Conservation (phyloP, 495 filamentous ascomycete species). For the Lophiotrema nucula region DNA sequence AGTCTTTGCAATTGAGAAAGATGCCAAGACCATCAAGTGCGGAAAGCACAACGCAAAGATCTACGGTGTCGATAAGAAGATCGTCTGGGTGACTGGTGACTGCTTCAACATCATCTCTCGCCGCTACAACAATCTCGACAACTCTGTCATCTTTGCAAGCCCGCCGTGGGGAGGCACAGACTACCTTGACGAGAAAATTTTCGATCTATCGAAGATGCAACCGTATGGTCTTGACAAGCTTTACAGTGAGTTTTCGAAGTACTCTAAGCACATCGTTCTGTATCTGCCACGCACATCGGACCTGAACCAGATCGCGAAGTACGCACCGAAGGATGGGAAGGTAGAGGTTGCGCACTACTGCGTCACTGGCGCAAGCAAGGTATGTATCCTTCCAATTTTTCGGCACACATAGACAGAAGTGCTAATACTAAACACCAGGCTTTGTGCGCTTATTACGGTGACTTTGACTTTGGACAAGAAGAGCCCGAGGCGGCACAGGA, state of each 20-base stretch:
- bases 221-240: conserved; percentile 72
- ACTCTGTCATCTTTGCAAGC: conserved; percentile 77
- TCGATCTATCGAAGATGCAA: conserved; percentile 81
- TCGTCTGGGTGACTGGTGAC: conserved; percentile 82
- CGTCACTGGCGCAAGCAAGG: conserved; percentile 85
- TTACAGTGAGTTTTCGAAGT: conserved; percentile 55
- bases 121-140: conserved; percentile 22
- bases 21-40: conserved; percentile 73
- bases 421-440: conserved; percentile 36
- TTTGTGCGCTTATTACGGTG: conserved; percentile 56
- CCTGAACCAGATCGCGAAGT: conserved; percentile 72
- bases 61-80: conserved; percentile 76
- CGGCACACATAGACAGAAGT: conserved; percentile 4
- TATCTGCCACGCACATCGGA: conserved; percentile 90
- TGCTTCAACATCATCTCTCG: conserved; percentile 62
- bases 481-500: background rate
- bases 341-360: conserved; percentile 86
- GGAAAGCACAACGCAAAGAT: conserved; percentile 89
- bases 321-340: conserved; percentile 53
- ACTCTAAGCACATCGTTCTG: conserved; percentile 60
- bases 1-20: conserved; percentile 84
- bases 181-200: conserved; percentile 74
- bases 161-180: conserved; percentile 90
- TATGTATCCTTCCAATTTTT: conserved; percentile 17
- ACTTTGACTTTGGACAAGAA: conserved; percentile 37